phyloP scores from a whole-genome alignment of 2,329 filamentous ascomycete genomes.

The Zymoseptoria crescenta region DNA sequence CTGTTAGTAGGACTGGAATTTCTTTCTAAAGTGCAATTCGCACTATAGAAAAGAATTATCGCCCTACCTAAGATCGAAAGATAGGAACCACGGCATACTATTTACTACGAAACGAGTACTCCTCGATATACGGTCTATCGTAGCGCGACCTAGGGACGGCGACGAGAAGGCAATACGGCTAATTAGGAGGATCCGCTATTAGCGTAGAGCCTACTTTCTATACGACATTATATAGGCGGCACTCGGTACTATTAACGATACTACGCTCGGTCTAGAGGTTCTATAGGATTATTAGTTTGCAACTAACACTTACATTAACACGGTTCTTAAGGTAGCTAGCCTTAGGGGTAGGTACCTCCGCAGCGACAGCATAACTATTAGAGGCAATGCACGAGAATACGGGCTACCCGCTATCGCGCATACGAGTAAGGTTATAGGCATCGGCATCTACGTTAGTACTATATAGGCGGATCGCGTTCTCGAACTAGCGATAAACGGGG shows the following conservation, averaged over 20 bases:
- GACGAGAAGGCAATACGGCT: not conserved
- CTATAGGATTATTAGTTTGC: not conserved
- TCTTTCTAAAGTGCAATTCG: no score
- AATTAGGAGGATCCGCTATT: not conserved
- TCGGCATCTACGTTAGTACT: no score
- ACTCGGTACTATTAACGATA: not conserved
- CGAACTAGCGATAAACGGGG: no score
- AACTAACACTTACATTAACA: no score
- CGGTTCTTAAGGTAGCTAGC: no score
- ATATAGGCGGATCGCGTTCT: no score
- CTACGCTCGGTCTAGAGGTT: not conserved
- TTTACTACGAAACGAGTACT: not conserved
- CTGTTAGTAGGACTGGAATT: no score
- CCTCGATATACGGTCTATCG: not conserved
- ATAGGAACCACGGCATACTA: not conserved
- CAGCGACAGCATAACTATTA: no score
- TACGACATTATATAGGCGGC: not conserved
- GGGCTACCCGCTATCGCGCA: no score
- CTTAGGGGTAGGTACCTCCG: no score
- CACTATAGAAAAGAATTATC: not conserved
- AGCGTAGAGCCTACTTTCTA: not conserved
- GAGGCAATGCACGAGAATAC: no score
- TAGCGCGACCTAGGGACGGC: not conserved
- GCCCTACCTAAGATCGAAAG: not conserved
- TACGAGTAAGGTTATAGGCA: no score